Percentiles rank a stretch among this genome's conserved stretches.
phyloP scores from a whole-genome alignment of 164 flowering plant genomes.

The Santalum album region DNA sequence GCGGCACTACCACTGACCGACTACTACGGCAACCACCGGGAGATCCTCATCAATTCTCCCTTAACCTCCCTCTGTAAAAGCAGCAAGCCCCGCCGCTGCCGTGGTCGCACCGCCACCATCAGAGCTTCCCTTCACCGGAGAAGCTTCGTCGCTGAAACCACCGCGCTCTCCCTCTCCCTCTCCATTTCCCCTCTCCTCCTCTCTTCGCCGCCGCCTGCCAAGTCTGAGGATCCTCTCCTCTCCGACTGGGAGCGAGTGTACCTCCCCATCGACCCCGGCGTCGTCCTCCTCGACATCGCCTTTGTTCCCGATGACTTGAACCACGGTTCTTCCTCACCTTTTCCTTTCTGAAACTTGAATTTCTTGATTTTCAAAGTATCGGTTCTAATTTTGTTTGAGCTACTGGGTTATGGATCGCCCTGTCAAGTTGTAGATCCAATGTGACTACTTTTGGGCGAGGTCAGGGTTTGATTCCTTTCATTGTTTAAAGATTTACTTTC shows the following conservation, averaged over 20 bases:
- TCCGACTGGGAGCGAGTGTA: constrained; percentile 86
- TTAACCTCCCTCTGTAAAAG: constrained; percentile 11
- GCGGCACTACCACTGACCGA: no score
- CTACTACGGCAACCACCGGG: no score
- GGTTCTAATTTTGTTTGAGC: no score
- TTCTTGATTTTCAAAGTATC: no score
- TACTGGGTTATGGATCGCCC: no score
- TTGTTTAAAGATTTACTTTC: no score
- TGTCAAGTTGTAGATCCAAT: no score
- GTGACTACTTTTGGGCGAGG: no score
- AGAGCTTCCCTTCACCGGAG: constrained; percentile 20
- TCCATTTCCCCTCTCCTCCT: constrained; percentile 15
- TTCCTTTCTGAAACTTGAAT: no score
- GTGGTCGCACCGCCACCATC: constrained; percentile 7
- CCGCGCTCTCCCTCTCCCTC: constrained; percentile 25
- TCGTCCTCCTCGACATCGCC: constrained; percentile 91
- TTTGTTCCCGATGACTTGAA: constrained; percentile 81
- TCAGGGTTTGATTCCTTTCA: no score
- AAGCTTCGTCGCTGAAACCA: constrained; percentile 31
- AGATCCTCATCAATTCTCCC: constrained; percentile 4
- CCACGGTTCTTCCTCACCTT: constrained; percentile 40
- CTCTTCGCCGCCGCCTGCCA: constrained; percentile 22
- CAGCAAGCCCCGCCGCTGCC: constrained; percentile 1
- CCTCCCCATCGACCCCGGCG: constrained; percentile 90
- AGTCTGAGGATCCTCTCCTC: constrained; percentile 40